Conservation (phyloP, 2,329 filamentous ascomycete genomes). For the Botrytis hyacinthi region DNA sequence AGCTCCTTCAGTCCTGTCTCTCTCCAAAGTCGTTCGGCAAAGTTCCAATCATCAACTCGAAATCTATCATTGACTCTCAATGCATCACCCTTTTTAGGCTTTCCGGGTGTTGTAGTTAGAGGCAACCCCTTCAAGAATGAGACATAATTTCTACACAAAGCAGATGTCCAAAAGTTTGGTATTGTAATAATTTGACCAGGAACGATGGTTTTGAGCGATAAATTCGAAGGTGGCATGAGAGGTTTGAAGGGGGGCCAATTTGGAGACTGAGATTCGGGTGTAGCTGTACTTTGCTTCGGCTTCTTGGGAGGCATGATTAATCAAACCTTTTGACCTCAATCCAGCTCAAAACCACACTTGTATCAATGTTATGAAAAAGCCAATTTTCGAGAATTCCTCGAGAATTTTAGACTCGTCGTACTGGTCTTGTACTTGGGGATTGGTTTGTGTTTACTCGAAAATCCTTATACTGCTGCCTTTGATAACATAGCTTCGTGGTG, state of each 20-base stretch:
- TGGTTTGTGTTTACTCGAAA: background rate
- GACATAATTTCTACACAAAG: constrained; percentile 62
- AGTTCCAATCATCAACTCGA: constrained; percentile 72
- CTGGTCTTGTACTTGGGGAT: background rate
- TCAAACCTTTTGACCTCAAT: background rate
- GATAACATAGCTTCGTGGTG: no score
- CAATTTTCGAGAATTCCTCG: no score
- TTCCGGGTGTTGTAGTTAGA: constrained; percentile 61
- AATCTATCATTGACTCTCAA: constrained; percentile 85
- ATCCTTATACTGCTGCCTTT: background rate
- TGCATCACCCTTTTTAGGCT: constrained; percentile 65
- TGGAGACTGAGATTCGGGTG: constrained; percentile 37
- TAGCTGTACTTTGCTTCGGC: constrained; percentile 22
- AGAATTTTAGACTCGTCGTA: background rate
- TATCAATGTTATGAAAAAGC: background rate
- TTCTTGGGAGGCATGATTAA: constrained; percentile 27
- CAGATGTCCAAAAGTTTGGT: constrained; percentile 58
- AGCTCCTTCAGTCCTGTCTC: constrained; percentile 68
- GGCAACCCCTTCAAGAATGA: constrained; percentile 59
- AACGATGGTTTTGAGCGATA: constrained; percentile 50
- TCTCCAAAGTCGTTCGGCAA: constrained; percentile 74
- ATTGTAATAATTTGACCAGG: constrained; percentile 62
- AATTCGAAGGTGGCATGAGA: constrained; percentile 54
- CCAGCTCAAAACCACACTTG: background rate
- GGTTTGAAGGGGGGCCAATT: constrained; percentile 63